Percentiles rank a stretch among this genome's conserved stretches.
Evolutionary conservation across 2,329 filamentous ascomycete species (phyloP).

Genomic region (Ophiostoma pallidulum): DNA sequence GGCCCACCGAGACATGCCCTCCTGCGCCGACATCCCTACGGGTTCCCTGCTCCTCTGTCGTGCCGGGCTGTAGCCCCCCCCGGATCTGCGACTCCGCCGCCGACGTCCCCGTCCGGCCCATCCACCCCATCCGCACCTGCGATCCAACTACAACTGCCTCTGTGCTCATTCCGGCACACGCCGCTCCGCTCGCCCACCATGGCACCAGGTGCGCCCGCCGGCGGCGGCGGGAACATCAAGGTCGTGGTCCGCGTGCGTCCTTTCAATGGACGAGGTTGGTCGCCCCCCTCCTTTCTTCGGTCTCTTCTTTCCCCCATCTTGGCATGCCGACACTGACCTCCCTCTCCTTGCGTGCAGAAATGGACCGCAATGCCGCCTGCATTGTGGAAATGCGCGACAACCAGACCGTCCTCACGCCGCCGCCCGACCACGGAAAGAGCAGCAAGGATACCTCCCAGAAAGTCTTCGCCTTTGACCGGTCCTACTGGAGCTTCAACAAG

Average conservation of each 20-base stretch:
- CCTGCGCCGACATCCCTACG: background rate
- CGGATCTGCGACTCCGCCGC: background rate
- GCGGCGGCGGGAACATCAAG: slow-evolving; percentile 89
- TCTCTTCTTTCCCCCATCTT: slow-evolving; percentile 4
- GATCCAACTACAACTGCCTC: background rate
- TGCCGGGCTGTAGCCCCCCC: slow-evolving; percentile 1
- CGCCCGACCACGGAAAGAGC: slow-evolving; percentile 56
- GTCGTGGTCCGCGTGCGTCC: slow-evolving; percentile 95
- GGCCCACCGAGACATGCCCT: slow-evolving; percentile 5
- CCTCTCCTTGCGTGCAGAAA: slow-evolving; percentile 50
- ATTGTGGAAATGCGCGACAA: slow-evolving; percentile 93
- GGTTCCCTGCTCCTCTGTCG: slow-evolving; percentile 1
- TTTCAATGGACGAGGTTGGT: slow-evolving; percentile 94
- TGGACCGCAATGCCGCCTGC: slow-evolving; percentile 85
- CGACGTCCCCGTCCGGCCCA: background rate
- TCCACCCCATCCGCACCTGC: background rate
- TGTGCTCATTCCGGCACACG: background rate
- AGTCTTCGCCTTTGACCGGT: slow-evolving; percentile 91
- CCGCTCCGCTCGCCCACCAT: slow-evolving; percentile 32
- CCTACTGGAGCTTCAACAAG: slow-evolving; percentile 89
- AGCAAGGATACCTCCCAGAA: slow-evolving; percentile 62
- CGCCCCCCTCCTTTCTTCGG: background rate
- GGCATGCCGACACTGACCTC: background rate
- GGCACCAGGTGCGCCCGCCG: slow-evolving; percentile 39
- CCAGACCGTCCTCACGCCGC: slow-evolving; percentile 78